Evolutionary conservation across 1,284 basidiomycete species (phyloP), one percentile per base, ranked within the genome.

Genomic region (Butyriboletus appendiculatus): DNA sequence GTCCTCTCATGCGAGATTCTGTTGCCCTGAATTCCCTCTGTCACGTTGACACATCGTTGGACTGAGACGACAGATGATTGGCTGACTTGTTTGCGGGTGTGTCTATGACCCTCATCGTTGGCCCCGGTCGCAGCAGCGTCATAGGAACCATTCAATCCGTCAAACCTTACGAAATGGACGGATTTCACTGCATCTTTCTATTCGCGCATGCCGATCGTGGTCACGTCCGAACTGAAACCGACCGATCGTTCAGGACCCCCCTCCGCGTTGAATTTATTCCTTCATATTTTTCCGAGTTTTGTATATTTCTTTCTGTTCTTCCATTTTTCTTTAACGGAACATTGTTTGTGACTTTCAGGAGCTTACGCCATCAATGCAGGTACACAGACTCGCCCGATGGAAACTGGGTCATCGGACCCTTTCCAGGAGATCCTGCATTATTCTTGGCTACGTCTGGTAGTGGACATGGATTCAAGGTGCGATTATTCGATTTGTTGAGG

Each of bases 391-490:
- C 87, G 4, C 78, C 82, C 1, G 90, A 94, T 65, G 83, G 82
- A 1, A 77, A 93, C 70, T 94, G 89, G 87, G 75, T 93, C 37
- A 90, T 94, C 58, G 88, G 90, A 34, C 77, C 72, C 42, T 78
- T 85, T 56, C 84, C 87, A 1, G 65, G 68, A 7, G 79, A 89
- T 63, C 64, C 75, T 11, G 78, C 78, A 1, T 62, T 94, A 16
- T 67, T 90, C 46, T 69, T 94, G 18, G 91, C 90, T 5, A 92
- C 90, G 0, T 87, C 81, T 15, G 92, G 87, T 7, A 89, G 85
- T 60, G 92, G 91, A 0, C 92, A 94, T 70, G 91, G 84, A 0
- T 94, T 84, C 76, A 94, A 93, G 79, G 90, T 62, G 3, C 15
- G 2, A 16, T 39, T 4, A 4, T 48, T 3, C 0, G n/a, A 43